Conservation (phyloP, 495 filamentous ascomycete species). For the Aspergillus homomorphus region DNA sequence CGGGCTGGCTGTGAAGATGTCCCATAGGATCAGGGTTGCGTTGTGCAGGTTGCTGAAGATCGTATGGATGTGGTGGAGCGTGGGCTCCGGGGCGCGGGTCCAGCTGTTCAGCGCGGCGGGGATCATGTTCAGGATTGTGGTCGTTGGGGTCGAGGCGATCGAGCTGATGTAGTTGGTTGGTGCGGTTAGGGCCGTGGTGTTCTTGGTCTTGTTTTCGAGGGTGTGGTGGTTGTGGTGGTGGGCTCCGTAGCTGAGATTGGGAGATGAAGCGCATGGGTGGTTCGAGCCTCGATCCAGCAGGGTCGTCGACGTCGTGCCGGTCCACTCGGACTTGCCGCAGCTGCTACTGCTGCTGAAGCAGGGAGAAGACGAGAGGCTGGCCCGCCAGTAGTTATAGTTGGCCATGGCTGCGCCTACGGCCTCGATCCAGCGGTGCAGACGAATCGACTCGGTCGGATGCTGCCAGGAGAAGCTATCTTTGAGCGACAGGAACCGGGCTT, state of each 20-base stretch:
- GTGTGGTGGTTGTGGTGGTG: neutral
- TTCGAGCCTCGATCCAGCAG: neutral
- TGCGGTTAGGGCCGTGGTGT: neutral
- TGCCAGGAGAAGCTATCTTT: neutral
- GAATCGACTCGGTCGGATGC: neutral
- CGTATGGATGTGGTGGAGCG: neutral
- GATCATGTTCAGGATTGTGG: neutral
- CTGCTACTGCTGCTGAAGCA: neutral
- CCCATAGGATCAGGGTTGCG: neutral
- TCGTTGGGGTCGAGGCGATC: neutral
- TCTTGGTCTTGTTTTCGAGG: neutral
- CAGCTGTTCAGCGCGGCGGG: neutral
- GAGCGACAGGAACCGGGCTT: neutral
- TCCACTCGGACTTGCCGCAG: neutral
- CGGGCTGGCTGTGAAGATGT: neutral
- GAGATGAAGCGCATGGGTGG: neutral
- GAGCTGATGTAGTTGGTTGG: constrained; percentile 3
- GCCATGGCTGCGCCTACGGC: neutral
- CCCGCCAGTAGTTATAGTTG: constrained; percentile 2
- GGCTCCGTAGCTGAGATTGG: neutral
- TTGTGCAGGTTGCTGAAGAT: neutral
- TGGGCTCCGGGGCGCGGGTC: neutral
- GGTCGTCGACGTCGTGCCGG: neutral
- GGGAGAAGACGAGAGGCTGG: neutral
- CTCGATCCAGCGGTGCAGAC: constrained; percentile 5